Conservation (phyloP, 139 green algal genomes). For the Tetraselmis striata region DNA sequence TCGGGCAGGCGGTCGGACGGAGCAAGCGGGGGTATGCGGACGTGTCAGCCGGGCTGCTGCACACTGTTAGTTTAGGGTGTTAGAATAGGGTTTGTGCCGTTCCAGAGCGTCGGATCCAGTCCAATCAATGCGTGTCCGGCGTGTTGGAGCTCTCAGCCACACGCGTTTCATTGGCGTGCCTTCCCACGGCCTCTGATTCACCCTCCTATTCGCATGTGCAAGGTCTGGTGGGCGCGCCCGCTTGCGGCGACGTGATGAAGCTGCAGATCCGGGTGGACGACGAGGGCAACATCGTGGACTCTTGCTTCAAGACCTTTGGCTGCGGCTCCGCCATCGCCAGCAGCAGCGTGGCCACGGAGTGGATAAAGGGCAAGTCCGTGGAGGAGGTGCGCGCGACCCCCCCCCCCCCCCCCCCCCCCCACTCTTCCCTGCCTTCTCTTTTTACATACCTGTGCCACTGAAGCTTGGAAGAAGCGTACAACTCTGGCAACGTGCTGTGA, state of each 20-base stretch:
- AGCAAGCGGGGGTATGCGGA: too few species aligned
- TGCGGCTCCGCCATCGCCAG: conserved; percentile 95
- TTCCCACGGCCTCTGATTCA: not conserved
- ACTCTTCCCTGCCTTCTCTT: not conserved
- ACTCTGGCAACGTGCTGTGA: too few species aligned
- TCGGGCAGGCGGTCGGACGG: too few species aligned
- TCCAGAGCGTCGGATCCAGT: too few species aligned
- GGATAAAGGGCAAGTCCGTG: conserved; percentile 80
- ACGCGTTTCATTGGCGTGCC: not conserved
- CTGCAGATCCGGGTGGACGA: conserved; percentile 94
- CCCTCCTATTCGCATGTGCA: not conserved
- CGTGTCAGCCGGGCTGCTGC: not conserved
- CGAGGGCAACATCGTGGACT: conserved; percentile 90
- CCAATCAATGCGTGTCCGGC: too few species aligned
- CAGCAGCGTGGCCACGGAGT: conserved; percentile 92
- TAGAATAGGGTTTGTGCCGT: too few species aligned
- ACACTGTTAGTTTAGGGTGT: not conserved
- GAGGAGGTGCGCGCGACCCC: conserved; percentile 53
- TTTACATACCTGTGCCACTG: not conserved
- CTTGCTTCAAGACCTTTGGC: conserved; percentile 99
- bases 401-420: too few species aligned
- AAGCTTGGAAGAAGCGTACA: too few species aligned
- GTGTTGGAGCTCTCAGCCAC: too few species aligned
- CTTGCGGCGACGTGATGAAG: conserved; percentile 99
- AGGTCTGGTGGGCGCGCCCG: conserved; percentile 80